A percentile compares a stretch with the other conserved stretches of the same genome.
Evolutionary conservation across 1,139 yeast genomes (phyloP).

Genomic region (Lodderomyces jiufengensis): DNA sequence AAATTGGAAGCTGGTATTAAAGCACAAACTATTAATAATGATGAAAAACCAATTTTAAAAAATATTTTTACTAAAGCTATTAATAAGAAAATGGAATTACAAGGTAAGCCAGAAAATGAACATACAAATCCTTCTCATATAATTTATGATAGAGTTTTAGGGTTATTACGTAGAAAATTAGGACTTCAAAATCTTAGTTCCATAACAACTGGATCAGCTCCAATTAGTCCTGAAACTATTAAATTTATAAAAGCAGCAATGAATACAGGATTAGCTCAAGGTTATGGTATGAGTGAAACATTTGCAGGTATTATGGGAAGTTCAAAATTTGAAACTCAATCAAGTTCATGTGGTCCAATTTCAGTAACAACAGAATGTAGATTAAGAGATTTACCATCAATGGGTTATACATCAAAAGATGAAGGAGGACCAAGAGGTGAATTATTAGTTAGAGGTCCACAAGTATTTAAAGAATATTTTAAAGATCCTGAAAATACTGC

Average conservation of each 20-base stretch:
- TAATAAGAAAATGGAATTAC: conserved; percentile 29
- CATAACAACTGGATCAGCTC: conserved; percentile 41
- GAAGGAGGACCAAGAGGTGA: conserved; percentile 42
- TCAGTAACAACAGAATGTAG: conserved; percentile 30
- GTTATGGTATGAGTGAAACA: conserved; percentile 46
- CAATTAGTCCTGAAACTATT: conserved; percentile 40
- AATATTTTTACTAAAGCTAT: conserved; percentile 28
- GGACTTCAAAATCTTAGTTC: conserved; percentile 31
- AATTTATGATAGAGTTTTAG: conserved; percentile 29
- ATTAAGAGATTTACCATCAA: conserved; percentile 36
- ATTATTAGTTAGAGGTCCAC: conserved; percentile 38
- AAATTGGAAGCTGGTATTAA: conserved; percentile 45
- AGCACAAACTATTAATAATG: conserved; percentile 40
- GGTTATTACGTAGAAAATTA: conserved; percentile 29
- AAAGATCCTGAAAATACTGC: conserved; percentile 39
- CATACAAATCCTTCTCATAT: conserved; percentile 18
- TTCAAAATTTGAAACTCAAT: conserved; percentile 26
- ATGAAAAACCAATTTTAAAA: conserved; percentile 33
- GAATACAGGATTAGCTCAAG: conserved; percentile 38
- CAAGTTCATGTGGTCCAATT: conserved; percentile 39
- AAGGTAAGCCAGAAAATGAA: conserved; percentile 15
- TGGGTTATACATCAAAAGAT: conserved; percentile 32
- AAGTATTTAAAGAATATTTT: conserved; percentile 34
- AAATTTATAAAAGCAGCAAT: conserved; percentile 39
- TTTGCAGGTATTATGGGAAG: conserved; percentile 40